Evolutionary conservation across 169 alveolate species (phyloP), one percentile per base, ranked within the genome.

Genomic region (Plasmodium malariae): DNA sequence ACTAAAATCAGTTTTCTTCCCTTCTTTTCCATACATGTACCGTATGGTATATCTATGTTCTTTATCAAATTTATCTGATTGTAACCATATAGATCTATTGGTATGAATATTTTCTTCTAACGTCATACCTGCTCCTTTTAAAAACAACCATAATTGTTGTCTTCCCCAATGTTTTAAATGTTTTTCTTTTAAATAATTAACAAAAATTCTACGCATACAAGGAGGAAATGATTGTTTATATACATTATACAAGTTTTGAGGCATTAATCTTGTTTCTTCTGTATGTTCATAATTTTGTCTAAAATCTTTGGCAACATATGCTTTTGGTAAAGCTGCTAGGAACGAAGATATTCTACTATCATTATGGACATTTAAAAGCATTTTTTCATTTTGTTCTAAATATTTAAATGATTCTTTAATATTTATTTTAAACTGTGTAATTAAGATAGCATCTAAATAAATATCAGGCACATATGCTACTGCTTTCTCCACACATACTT

Each of bases 21-120:
- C 99, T 91, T 96, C 99, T 85, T 96, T 95, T 3, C 99, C 99
- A 94, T 97, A 97, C 70, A 97, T 95, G 92, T 97, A 98, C 2
- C 98, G 93, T 51, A 97, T 95, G 90, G 93, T 97, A 94, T 97
- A 97, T 63, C 96, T 96, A 87, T 96, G 98, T 88, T 96, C 98
- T 87, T 94, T 96, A 65, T 96, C 98, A 65, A 96, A 96, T 62
- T 95, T 93, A 40, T 89, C 92, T 0, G 96, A 62, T 76, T 96
- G 97, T 60, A 90, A 55, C 98, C 98, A 96, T 17, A 95, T 68
- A 32, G 98, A 91, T 55, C 97, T 89, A 92, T 96, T 96, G 37
- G 95, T 69, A 26, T 91, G 93, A n/a, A 95, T 88, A 54, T 94
- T 95, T 68, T 96, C 98, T 43, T 96, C 98, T 51, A 96, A 91